Conservation (phyloP, 768 basidiomycete species). For the Cyclocybe aegerita region DNA sequence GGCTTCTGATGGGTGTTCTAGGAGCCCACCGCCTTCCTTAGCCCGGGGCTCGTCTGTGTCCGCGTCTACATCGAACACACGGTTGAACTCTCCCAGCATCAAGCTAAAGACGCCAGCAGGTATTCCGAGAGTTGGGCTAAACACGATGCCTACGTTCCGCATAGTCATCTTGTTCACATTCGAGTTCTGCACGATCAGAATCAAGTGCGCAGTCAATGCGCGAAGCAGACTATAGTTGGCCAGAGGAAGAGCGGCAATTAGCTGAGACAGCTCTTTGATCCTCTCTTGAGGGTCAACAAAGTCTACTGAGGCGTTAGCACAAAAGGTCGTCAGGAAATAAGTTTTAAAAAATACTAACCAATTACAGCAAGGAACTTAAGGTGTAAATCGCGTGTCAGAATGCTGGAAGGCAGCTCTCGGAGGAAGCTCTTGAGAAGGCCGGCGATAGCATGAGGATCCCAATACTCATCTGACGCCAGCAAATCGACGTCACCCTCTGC, state of each 20-base stretch:
- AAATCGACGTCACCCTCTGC: slow-evolving; percentile 96
- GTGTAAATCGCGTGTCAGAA: slow-evolving; percentile 91
- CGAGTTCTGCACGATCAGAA: slow-evolving; percentile 91
- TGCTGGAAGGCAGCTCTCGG: slow-evolving; percentile 89
- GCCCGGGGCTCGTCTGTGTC: slow-evolving; percentile 33
- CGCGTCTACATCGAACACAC: slow-evolving; percentile 83
- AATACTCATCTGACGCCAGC: slow-evolving; percentile 83
- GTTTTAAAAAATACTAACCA: slow-evolving; percentile 52
- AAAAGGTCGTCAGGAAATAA: slow-evolving; percentile 8
- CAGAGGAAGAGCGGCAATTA: slow-evolving; percentile 86
- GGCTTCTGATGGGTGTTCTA: slow-evolving; percentile 35
- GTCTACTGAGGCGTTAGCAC: slow-evolving; percentile 47
- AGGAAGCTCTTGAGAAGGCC: slow-evolving; percentile 92
- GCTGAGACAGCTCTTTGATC: slow-evolving; percentile 79
- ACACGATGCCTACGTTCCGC: slow-evolving; percentile 98
- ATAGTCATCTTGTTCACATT: slow-evolving; percentile 96
- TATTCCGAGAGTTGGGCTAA: slow-evolving; percentile 95
- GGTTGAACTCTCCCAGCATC: slow-evolving; percentile 91
- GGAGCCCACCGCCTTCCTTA: slow-evolving; percentile 23
- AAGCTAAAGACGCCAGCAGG: slow-evolving; percentile 97
- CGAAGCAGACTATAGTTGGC: slow-evolving; percentile 94
- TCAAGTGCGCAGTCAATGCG: slow-evolving; percentile 92
- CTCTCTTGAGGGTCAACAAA: slow-evolving; percentile 86
- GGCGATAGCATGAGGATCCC: slow-evolving; percentile 97
- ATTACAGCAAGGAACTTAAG: slow-evolving; percentile 89